Evolutionary conservation across 495 filamentous ascomycete genomes (phyloP), one percentile per base, ranked within the genome.

Genomic region (Aspergillus olivimuriae): DNA sequence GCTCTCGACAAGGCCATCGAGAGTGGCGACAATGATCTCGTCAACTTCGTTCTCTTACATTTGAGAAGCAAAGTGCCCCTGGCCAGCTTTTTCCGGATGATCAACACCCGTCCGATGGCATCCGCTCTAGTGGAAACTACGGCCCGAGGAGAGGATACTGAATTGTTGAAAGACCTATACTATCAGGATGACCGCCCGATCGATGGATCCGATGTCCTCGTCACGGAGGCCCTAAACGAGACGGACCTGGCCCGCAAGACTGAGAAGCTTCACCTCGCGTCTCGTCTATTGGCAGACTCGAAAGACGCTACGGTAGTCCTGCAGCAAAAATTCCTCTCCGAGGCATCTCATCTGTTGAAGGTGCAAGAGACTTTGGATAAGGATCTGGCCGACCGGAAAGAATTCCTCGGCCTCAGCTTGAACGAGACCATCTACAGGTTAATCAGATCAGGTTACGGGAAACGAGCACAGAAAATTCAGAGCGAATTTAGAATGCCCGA

Each of bases 1-100:
- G 92, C 92, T 1, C 82, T 98, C 3, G 92, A 98, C 66, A 98
- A 97, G 58, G 92, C 92, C 20, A 88, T 97, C 43, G 88, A 95
- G 55, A 92, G 86, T 47, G 94, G 94, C 26, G 92, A 98, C 59
- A 86, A 89, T 0, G 92, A 98, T 55, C 75, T 98, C 14, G 76
- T 97, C 22, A 85, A 86, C 60, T 92, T 82, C 54, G 94, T 97
- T 10, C 78, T 98, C 18, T 71, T 94, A 3, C 83, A 92, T 34
- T 69, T 98, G 15, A 91, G 87, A 66, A 87, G 87, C 64, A 96
- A 94, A 56, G 76, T 95, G 9, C 87, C 94, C 4, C 74, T 96
- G 2, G 84, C 89, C 2, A 82, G 77, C 43, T 98, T 98, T 71
- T 97, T 97, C 74, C 82, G 89, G 40, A 84, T 87, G 44, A 87